phyloP scores from a whole-genome alignment of 495 filamentous ascomycete genomes.

The Pyrenopolyporus hunteri region DNA sequence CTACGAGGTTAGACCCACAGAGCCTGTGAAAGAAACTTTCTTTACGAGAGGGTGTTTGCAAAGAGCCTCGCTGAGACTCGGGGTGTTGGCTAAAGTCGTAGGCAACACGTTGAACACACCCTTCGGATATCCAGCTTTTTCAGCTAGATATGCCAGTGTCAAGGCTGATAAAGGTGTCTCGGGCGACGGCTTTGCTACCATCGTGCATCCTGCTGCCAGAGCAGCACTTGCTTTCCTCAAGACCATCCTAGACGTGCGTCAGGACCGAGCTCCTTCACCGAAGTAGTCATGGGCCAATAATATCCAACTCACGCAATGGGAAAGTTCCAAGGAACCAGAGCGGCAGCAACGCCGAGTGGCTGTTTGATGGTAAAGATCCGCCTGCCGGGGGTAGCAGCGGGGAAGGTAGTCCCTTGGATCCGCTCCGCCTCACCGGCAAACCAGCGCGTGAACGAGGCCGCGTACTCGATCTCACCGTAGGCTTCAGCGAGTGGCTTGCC shows the following conservation, averaged over 20 bases:
- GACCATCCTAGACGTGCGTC: constrained; percentile 57
- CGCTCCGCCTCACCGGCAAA: constrained; percentile 74
- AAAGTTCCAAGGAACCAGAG: constrained; percentile 68
- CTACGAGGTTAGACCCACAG: no score
- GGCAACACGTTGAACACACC: constrained; percentile 67
- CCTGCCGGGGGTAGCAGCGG: constrained; percentile 62
- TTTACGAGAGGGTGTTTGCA: constrained; percentile 68
- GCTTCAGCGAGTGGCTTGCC: constrained; percentile 68
- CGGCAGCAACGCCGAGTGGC: constrained; percentile 59
- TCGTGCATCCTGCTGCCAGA: constrained; percentile 73
- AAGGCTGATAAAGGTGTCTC: constrained; percentile 66
- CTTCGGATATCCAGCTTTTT: constrained; percentile 63
- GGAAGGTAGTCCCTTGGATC: constrained; percentile 64
- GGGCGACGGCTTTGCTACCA: constrained; percentile 70
- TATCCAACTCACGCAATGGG: constrained; percentile 47
- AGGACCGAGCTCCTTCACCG: not conserved
- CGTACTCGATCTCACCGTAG: constrained; percentile 65
- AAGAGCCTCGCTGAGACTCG: constrained; percentile 66
- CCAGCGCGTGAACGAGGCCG: constrained; percentile 66
- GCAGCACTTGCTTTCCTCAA: constrained; percentile 72
- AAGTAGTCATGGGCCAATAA: not conserved
- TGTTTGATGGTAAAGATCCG: constrained; percentile 74
- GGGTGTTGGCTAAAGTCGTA: constrained; percentile 67
- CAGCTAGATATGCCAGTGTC: constrained; percentile 62
- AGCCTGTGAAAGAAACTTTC: constrained; percentile 77